These are phyloP conservation scores for Penicillium olsonii DNA, from an alignment of 2,329 filamentous ascomycete species.

Conservation along the genomic window DNA sequence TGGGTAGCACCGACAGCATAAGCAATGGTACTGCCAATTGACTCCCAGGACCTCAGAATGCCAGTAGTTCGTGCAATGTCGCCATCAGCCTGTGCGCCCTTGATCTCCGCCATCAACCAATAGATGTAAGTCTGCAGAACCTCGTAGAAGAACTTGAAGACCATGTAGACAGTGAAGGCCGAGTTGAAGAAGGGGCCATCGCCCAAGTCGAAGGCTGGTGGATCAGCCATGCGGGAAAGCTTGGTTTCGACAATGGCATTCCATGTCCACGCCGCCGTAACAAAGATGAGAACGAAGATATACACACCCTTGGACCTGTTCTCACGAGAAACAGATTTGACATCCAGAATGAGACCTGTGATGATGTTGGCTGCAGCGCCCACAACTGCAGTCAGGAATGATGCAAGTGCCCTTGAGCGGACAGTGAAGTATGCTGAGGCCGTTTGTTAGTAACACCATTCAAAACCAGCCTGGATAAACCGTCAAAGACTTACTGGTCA, in stretches of 20 bases:
- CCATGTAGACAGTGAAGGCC: slow-evolving; percentile 51
- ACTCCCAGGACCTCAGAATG: slow-evolving; percentile 35
- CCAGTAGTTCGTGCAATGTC: slow-evolving; percentile 35
- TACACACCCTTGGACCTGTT: slow-evolving; percentile 48
- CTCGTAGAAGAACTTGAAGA: slow-evolving; percentile 56
- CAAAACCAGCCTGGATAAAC: too few relatives aligned
- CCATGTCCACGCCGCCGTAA: slow-evolving; percentile 51
- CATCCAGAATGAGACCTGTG: slow-evolving; percentile 33
- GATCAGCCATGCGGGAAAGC: slow-evolving; percentile 48
- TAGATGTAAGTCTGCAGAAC: slow-evolving; percentile 56
- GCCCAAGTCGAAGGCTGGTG: slow-evolving; percentile 44
- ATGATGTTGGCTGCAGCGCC: slow-evolving; percentile 43
- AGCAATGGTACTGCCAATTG: slow-evolving; percentile 34
- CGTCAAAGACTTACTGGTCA: slow-evolving; percentile 37
- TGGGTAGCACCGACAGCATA: slow-evolving; percentile 35
- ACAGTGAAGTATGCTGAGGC: slow-evolving; percentile 51
- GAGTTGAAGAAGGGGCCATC: slow-evolving; percentile 22
- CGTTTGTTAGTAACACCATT: not conserved
- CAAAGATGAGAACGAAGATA: slow-evolving; percentile 42
- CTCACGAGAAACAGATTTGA: slow-evolving; percentile 44
- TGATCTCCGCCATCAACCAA: slow-evolving; percentile 48
- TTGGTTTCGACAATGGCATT: slow-evolving; percentile 51
- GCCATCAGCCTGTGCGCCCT: slow-evolving; percentile 30
- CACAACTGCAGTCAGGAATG: slow-evolving; percentile 48
- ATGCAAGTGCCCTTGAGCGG: slow-evolving; percentile 49